Evolutionary conservation across 2,329 filamentous ascomycete species (phyloP).

Genomic region (Chaetomiaceae sp.): DNA sequence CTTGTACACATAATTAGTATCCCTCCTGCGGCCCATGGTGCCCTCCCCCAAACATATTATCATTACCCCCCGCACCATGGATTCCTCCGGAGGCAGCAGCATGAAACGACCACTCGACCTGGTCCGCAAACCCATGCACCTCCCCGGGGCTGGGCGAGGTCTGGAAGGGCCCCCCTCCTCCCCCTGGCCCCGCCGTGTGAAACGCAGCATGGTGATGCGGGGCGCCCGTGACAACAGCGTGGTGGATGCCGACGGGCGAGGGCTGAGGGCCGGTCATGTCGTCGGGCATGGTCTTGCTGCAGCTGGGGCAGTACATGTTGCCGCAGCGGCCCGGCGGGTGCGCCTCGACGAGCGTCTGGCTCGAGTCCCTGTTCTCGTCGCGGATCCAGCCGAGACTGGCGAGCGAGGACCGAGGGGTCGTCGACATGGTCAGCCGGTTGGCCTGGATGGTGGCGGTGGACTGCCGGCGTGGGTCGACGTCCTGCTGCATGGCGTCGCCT

Average conservation of each 20-base stretch:
- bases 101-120: slow-evolving; percentile 15
- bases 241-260: slow-evolving; percentile 15
- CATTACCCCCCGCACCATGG: slow-evolving; percentile 9
- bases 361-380: slow-evolving; percentile 24
- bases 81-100: slow-evolving; percentile 9
- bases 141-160: slow-evolving; percentile 9
- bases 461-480: slow-evolving; percentile 10
- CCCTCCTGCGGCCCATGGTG: slow-evolving; percentile 17
- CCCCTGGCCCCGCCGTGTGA: slow-evolving; percentile 1
- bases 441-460: slow-evolving; percentile 16
- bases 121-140: slow-evolving; percentile 11
- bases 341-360: slow-evolving; percentile 22
- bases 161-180: slow-evolving; percentile 6
- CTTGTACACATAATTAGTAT: slow-evolving; percentile 4
- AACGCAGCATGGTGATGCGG: slow-evolving; percentile 8
- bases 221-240: slow-evolving; percentile 7
- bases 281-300: slow-evolving; percentile 21
- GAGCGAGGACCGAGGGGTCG: slow-evolving; percentile 19
- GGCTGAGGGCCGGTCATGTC: slow-evolving; percentile 13
- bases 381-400: slow-evolving; percentile 18
- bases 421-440: slow-evolving; percentile 15
- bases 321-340: slow-evolving; percentile 20
- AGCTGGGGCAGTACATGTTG: slow-evolving; percentile 22
- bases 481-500: slow-evolving; percentile 13
- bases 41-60: slow-evolving; percentile 19